Conservation (phyloP, 164 flowering plant species). For the grape (Vitis vinifera) region ASM3070453v1 NC_081809.1:7695501-7696000, state of each 20-base stretch:
- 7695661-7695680: not conserved
- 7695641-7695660: not conserved
- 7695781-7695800: constrained; percentile 21
- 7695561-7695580: not conserved
- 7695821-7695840: no score
- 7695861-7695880: no score
- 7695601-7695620: not conserved
- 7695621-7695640: not conserved
- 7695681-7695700: not conserved
- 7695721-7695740: constrained; percentile 8
- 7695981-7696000: no score
- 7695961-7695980: no score
- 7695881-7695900: no score
- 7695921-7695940: no score
- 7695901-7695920: no score
- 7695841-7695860: no score
- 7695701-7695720: not conserved
- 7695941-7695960: no score
- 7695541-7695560: not conserved
- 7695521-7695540: not conserved
- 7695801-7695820: constrained; percentile 18
- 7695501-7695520: not conserved
- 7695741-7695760: constrained; percentile 9
- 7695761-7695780: constrained; percentile 14
- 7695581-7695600: no score